phyloP scores from a whole-genome alignment of 768 basidiomycete species.

The Hortiboletus flavorubellus region DNA sequence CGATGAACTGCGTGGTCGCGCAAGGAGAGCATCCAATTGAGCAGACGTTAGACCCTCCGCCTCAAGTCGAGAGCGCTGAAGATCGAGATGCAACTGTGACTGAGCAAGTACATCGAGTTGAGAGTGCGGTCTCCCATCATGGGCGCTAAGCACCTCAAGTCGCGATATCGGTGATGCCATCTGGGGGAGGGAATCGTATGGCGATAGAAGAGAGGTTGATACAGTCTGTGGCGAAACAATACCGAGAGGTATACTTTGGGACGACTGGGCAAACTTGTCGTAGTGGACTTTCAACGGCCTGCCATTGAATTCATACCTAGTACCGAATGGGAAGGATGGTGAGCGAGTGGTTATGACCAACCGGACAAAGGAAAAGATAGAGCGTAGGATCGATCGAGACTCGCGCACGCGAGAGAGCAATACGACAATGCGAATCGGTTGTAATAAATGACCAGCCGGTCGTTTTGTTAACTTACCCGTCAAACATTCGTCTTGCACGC shows the following conservation, averaged over 20 bases:
- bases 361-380: neutral
- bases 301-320: constrained; percentile 85
- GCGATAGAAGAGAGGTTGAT: constrained; percentile 11
- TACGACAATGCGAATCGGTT: neutral
- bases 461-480: constrained; percentile 59
- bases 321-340: constrained; percentile 5
- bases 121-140: constrained; percentile 20
- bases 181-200: constrained; percentile 25
- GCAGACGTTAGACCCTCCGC: constrained; percentile 23
- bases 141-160: constrained; percentile 22
- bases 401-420: too few species aligned
- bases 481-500: constrained; percentile 81
- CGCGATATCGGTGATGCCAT: constrained; percentile 22
- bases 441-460: neutral
- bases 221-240: constrained; percentile 21
- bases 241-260: constrained; percentile 25
- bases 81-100: constrained; percentile 23
- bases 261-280: constrained; percentile 68
- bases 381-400: neutral
- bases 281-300: constrained; percentile 86
- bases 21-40: constrained; percentile 29
- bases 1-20: constrained; percentile 21
- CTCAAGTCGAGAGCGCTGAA: constrained; percentile 28
- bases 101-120: constrained; percentile 24
- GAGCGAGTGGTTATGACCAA: constrained; percentile 5